phyloP scores from a whole-genome alignment of 2,329 filamentous ascomycete species.

The Paraphoma sp. region DNA sequence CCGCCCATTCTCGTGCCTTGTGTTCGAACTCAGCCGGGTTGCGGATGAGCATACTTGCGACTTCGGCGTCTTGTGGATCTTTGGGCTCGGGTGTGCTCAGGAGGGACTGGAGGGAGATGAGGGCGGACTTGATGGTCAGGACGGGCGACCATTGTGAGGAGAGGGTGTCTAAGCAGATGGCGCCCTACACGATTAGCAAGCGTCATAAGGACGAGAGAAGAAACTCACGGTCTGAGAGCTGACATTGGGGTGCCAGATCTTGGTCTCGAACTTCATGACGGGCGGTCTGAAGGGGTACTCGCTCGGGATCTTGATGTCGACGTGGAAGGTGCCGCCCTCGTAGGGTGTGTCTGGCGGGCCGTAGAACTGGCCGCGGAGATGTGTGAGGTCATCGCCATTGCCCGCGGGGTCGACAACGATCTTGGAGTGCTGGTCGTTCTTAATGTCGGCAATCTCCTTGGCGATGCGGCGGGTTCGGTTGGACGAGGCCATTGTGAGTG shows the following conservation, averaged over 20 bases:
- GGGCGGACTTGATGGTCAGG: constrained; percentile 91
- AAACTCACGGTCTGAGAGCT: constrained; percentile 86
- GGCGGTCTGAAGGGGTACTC: constrained; percentile 95
- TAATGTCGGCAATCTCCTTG: constrained; percentile 80
- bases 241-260: constrained; percentile 97
- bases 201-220: background rate
- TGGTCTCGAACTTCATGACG: constrained; percentile 88
- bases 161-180: constrained; percentile 95
- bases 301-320: constrained; percentile 86
- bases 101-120: constrained; percentile 91
- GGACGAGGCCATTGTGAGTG: constrained; percentile 6
- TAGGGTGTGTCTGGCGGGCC: constrained; percentile 95
- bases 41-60: constrained; percentile 85
- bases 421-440: constrained; percentile 76
- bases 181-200: constrained; percentile 68
- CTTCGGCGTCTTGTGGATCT: constrained; percentile 95
- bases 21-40: constrained; percentile 79
- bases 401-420: constrained; percentile 72
- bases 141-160: constrained; percentile 93
- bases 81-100: constrained; percentile 94
- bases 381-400: constrained; percentile 73
- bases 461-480: constrained; percentile 68
- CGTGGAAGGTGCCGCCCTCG: constrained; percentile 79
- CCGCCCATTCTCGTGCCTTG: constrained; percentile 89
- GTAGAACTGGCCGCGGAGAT: constrained; percentile 81